Evolutionary conservation across 2,329 filamentous ascomycete genomes (phyloP).

Genomic region (Chaetomium olivaceum): DNA sequence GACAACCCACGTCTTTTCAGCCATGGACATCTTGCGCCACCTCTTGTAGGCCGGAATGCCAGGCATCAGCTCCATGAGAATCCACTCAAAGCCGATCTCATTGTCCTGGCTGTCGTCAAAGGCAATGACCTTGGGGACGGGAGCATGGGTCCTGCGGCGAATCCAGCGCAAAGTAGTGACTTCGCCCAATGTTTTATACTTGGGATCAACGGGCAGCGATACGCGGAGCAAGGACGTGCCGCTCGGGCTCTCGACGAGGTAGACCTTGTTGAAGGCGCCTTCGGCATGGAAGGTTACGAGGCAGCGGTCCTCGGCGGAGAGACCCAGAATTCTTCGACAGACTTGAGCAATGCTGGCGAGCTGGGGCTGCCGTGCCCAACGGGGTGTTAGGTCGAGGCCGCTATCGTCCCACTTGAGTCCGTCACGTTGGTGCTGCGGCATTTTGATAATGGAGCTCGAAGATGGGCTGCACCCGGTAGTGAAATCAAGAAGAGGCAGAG

Average conservation of each 20-base stretch:
- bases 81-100: slow-evolving; percentile 43
- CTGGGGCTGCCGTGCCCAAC: slow-evolving; percentile 33
- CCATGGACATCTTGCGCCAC: slow-evolving; percentile 38
- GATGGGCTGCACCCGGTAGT: not conserved
- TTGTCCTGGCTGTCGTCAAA: slow-evolving; percentile 37
- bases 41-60: slow-evolving; percentile 30
- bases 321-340: slow-evolving; percentile 29
- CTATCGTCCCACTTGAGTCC: slow-evolving; percentile 29
- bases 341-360: slow-evolving; percentile 29
- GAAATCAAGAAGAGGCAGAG: not conserved
- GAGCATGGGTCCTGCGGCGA: slow-evolving; percentile 35
- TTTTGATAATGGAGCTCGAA: not conserved
- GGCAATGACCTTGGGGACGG: slow-evolving; percentile 38
- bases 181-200: slow-evolving; percentile 34
- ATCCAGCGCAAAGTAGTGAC: slow-evolving; percentile 41
- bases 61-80: slow-evolving; percentile 38
- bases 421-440: slow-evolving; percentile 13
- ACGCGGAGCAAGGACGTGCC: not conserved
- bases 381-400: slow-evolving; percentile 24
- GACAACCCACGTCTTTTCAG: slow-evolving; percentile 37
- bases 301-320: slow-evolving; percentile 13
- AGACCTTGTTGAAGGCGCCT: slow-evolving; percentile 19
- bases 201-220: slow-evolving; percentile 33
- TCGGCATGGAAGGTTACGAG: slow-evolving; percentile 12
- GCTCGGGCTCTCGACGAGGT: slow-evolving; percentile 5